A percentile compares a stretch with the other conserved stretches of the same genome.
Conservation (phyloP, 306 rosid species). For the Sindora glabra region DNA sequence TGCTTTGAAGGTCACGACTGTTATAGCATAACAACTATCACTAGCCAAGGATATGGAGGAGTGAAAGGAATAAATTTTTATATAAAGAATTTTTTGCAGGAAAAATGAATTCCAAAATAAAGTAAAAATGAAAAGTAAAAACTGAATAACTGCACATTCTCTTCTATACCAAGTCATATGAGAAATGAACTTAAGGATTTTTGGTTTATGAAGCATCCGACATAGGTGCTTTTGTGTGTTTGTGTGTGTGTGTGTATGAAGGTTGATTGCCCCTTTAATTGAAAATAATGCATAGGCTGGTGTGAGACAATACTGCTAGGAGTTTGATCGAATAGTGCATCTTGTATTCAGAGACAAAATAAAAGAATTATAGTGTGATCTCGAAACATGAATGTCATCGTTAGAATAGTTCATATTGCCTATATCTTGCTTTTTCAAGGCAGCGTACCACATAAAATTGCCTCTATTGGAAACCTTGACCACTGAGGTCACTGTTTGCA, state of each 20-base stretch:
- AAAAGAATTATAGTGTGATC: neutral
- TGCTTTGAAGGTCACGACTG: too few species aligned
- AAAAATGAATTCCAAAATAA: neutral
- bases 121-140: neutral
- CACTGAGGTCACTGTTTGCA: neutral
- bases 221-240: neutral
- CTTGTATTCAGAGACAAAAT: neutral
- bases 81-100: neutral
- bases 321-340: too few species aligned
- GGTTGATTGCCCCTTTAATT: neutral
- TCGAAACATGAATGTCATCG: neutral
- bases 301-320: too few species aligned
- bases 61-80: too few species aligned
- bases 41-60: neutral
- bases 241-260: neutral
- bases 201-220: too few species aligned
- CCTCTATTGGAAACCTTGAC: neutral
- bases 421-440: neutral
- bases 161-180: neutral
- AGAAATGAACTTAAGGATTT: neutral
- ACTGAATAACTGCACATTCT: neutral
- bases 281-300: too few species aligned
- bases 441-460: neutral
- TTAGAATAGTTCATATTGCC: neutral
- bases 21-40: neutral